Evolutionary conservation across 2,329 filamentous ascomycete species (phyloP).

Genomic region (Aureobasidium sp.): DNA sequence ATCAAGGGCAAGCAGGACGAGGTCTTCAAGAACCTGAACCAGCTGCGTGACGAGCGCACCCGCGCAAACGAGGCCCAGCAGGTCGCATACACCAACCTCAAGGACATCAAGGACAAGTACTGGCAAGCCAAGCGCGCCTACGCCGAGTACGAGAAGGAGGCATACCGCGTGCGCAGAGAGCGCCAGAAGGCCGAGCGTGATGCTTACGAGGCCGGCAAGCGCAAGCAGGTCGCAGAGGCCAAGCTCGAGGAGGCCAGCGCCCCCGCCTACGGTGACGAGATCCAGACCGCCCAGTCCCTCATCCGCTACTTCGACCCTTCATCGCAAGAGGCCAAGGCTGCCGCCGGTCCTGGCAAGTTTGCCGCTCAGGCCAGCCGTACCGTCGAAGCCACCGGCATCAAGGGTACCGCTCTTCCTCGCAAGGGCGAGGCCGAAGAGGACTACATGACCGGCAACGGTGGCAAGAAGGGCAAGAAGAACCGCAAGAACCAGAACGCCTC

Average conservation of each 20-base stretch:
- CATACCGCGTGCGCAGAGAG: conserved; percentile 66
- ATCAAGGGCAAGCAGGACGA: conserved; percentile 91
- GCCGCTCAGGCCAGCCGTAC: conserved; percentile 71
- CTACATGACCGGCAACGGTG: conserved; percentile 62
- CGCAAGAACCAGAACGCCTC: conserved; percentile 52
- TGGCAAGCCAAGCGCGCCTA: conserved; percentile 74
- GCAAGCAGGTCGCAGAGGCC: conserved; percentile 66
- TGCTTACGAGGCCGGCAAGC: conserved; percentile 59
- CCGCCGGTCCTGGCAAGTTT: conserved; percentile 55
- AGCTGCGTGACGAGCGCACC: conserved; percentile 74
- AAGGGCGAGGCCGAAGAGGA: conserved; percentile 74
- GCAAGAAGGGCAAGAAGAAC: conserved; percentile 81
- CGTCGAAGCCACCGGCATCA: conserved; percentile 73
- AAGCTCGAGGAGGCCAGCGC: conserved; percentile 73
- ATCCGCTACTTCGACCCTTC: conserved; percentile 87
- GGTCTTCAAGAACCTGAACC: conserved; percentile 78
- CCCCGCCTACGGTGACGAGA: conserved; percentile 87
- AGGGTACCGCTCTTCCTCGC: conserved; percentile 72
- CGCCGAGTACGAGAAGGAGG: conserved; percentile 74
- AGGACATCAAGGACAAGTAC: conserved; percentile 83
- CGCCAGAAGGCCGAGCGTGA: conserved; percentile 74
- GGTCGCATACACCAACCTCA: conserved; percentile 72
- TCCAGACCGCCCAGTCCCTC: conserved; percentile 76
- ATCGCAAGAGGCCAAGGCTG: conserved; percentile 54
- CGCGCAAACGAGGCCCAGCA: conserved; percentile 79